These are phyloP conservation scores for Trametes cubensis DNA, from an alignment of 768 basidiomycete genomes.

Conservation along the genomic window DNA sequence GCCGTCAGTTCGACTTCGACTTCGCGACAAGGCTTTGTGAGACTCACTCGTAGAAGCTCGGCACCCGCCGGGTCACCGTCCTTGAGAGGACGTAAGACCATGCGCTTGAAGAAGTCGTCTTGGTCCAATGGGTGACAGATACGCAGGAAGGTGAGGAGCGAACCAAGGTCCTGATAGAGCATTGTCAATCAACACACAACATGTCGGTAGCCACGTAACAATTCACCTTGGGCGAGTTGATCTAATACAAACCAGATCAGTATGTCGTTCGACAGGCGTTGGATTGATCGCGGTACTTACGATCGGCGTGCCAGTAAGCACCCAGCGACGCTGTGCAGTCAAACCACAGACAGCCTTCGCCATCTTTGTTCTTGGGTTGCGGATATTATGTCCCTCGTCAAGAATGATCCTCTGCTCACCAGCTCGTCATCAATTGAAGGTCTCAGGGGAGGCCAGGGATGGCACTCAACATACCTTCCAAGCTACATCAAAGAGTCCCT, in stretches of 20 bases:
- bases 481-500: constrained; percentile 63
- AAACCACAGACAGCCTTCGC: constrained; percentile 66
- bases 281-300: constrained; percentile 46
- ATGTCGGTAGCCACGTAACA: background rate
- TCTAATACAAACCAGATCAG: constrained; percentile 43
- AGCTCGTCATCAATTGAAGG: background rate
- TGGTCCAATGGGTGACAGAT: constrained; percentile 88
- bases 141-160: constrained; percentile 78
- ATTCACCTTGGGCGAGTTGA: constrained; percentile 73
- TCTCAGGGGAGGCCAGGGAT: no score
- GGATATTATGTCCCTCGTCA: constrained; percentile 88
- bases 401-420: constrained; percentile 66
- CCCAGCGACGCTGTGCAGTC: constrained; percentile 75
- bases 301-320: constrained; percentile 85
- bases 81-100: constrained; percentile 78
- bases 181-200: background rate
- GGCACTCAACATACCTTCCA: constrained; percentile 68
- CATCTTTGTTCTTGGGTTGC: constrained; percentile 88
- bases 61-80: constrained; percentile 67
- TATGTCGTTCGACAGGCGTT: background rate
- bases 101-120: constrained; percentile 77
- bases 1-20: background rate
- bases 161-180: constrained; percentile 75
- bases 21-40: background rate
- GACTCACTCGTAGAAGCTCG: constrained; percentile 65